Evolutionary conservation across 208 protist genomes (phyloP).

Genomic region (Acanthamoeba sp.): DNA sequence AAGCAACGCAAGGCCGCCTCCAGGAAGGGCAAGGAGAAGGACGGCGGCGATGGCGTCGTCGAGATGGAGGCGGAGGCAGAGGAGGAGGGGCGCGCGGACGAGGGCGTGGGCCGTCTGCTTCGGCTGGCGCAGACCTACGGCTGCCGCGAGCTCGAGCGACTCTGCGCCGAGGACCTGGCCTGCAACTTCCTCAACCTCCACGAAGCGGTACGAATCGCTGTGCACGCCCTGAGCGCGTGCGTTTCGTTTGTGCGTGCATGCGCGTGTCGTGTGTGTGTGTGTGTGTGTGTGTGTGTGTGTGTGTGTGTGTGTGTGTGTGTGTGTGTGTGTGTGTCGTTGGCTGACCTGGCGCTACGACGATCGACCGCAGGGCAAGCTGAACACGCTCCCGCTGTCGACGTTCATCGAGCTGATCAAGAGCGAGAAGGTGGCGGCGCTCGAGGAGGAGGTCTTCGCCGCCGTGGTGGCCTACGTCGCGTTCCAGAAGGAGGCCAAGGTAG

Average conservation of each 20-base stretch:
- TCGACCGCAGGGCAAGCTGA: slow-evolving; percentile 59
- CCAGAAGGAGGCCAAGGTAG: neutral
- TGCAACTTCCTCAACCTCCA: neutral
- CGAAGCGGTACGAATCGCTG: neutral
- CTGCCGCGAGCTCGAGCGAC: slow-evolving; percentile 27
- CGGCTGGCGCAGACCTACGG: neutral
- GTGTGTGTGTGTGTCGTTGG: neutral
- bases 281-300: too few relatives aligned
- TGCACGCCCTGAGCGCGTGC: neutral
- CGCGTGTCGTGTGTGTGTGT: too few relatives aligned
- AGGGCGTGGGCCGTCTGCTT: neutral
- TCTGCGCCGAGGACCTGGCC: slow-evolving; percentile 16
- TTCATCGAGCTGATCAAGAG: slow-evolving; percentile 56
- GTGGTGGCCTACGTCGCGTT: neutral
- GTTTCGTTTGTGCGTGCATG: neutral
- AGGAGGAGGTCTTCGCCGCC: slow-evolving; percentile 11
- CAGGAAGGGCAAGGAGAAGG: neutral
- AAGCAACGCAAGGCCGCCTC: neutral
- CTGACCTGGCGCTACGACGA: neutral
- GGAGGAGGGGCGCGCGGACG: neutral
- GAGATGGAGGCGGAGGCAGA: neutral
- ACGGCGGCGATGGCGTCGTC: neutral
- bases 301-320: neutral
- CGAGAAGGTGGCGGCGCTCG: slow-evolving; percentile 19
- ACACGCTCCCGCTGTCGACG: slow-evolving; percentile 28